These are phyloP conservation scores for Apiospora saccharicola DNA, from an alignment of 2,329 filamentous ascomycete genomes.

Conservation along the genomic window DNA sequence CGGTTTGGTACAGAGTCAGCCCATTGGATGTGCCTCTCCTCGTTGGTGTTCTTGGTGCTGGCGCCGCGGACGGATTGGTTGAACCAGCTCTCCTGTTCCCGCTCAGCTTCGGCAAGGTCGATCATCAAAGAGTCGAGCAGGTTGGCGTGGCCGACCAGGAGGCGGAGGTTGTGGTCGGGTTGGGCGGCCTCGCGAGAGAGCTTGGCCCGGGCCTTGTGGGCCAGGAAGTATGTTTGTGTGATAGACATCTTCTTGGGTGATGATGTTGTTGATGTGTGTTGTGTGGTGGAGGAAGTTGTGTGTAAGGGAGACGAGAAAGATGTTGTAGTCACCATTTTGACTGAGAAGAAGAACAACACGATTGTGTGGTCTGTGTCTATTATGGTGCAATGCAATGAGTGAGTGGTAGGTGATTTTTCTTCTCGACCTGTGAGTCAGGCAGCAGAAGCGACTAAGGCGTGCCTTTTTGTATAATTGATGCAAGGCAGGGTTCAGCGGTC, in stretches of 20 bases:
- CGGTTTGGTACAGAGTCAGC: constrained; percentile 80
- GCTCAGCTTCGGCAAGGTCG: constrained; percentile 88
- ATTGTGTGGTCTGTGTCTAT: constrained; percentile 32
- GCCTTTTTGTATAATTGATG: constrained; percentile 26
- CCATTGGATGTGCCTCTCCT: constrained; percentile 83
- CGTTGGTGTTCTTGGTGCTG: constrained; percentile 55
- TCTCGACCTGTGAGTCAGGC: constrained; percentile 45
- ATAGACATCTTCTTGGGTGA: constrained; percentile 81
- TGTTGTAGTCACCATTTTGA: constrained; percentile 47
- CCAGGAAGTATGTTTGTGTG: constrained; percentile 98
- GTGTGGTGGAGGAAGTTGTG: constrained; percentile 36
- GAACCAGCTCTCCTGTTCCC: constrained; percentile 97
- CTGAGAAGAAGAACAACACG: constrained; percentile 26
- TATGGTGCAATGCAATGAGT: constrained; percentile 42
- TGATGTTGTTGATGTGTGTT: constrained; percentile 23
- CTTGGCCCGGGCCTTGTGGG: constrained; percentile 96
- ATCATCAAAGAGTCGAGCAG: constrained; percentile 96
- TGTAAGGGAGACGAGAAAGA: constrained; percentile 29
- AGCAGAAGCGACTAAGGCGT: constrained; percentile 33
- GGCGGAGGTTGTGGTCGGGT: constrained; percentile 91
- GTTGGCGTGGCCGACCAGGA: constrained; percentile 97
- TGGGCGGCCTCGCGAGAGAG: constrained; percentile 90
- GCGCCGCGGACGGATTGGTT: constrained; percentile 90
- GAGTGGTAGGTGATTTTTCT: constrained; percentile 33
- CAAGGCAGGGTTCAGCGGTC: constrained; percentile 23